phyloP scores from a whole-genome alignment of 441 rosid genomes.

The Erodium texanum region DNA sequence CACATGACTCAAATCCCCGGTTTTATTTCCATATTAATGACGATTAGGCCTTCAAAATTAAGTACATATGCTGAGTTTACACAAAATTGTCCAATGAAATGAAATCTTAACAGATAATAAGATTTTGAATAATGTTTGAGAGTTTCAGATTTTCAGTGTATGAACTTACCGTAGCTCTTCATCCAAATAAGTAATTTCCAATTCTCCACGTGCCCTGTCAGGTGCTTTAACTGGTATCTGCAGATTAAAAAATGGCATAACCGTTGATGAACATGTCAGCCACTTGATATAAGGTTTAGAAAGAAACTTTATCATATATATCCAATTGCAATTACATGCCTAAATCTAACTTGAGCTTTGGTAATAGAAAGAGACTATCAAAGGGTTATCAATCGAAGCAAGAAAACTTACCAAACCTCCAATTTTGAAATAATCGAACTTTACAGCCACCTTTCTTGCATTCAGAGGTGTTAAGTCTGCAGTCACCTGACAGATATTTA shows the following conservation, averaged over 20 bases:
- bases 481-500: conserved; percentile 47
- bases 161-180: conserved; percentile 65
- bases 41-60: too few relatives aligned
- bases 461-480: conserved; percentile 76
- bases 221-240: conserved; percentile 87
- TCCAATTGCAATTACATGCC: background rate
- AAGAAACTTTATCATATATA: background rate
- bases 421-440: conserved; percentile 68
- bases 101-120: background rate
- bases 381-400: background rate
- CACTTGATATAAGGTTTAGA: background rate
- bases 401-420: conserved; percentile 55
- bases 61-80: background rate
- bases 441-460: conserved; percentile 65
- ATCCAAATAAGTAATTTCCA: conserved; percentile 84
- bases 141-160: background rate
- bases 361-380: background rate
- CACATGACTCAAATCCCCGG: background rate
- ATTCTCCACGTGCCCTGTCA: conserved; percentile 66
- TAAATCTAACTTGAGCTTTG: background rate
- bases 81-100: background rate
- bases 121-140: background rate
- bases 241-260: conserved; percentile 12
- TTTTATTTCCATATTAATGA: too few relatives aligned
- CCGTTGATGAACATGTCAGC: too few relatives aligned